Evolutionary conservation across 1,284 basidiomycete genomes (phyloP), one percentile per base, ranked within the genome.

Genomic region (Marasmius tenuissimus): DNA sequence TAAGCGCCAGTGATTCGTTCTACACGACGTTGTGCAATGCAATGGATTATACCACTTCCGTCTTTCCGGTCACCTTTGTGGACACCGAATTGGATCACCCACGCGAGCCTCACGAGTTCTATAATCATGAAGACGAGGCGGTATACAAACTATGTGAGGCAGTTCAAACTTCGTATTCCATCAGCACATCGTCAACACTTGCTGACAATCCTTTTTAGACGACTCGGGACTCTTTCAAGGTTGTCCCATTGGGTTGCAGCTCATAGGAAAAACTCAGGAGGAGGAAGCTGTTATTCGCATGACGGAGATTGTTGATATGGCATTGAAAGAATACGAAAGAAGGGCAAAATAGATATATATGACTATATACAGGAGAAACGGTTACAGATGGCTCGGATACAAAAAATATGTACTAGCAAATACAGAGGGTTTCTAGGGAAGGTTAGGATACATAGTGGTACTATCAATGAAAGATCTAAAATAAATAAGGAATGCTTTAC

Each of bases 1-100:
- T 63, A 56, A 14, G 22, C 40, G 47, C 14, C 57, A 78, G 74
- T 4, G 75, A 79, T 56, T 74, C 76, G 4, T 78, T 77, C 60
- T 89, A 87, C 70, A 89, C 88, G 1, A 80, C 81, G 9, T 64
- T 86, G 34, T 89, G 82, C 75, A 92, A 91, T 68, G 77, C 82
- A 2, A 75, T 89, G 53, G 88, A 92, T 69, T 89, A 85, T 65
- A 77, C 89, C 0, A 79, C 80, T 4, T 80, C 81, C 9, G 78
- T 82, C 1, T 85, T 92, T 65, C 90, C 89, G 0, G 87, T 86
- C 0, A 87, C 85, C 0, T 76, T 74, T 55, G 87, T 85, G 20
- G 81, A 87, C 67, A 75, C 78, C 0, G 65, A 66, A 14, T 55
- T 83, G 14, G 85, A 86, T 65, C 63, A 68, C 55, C 76, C 75